Conservation (phyloP, 208 protist species). For the Vickermania ingenoplastis region DNA sequence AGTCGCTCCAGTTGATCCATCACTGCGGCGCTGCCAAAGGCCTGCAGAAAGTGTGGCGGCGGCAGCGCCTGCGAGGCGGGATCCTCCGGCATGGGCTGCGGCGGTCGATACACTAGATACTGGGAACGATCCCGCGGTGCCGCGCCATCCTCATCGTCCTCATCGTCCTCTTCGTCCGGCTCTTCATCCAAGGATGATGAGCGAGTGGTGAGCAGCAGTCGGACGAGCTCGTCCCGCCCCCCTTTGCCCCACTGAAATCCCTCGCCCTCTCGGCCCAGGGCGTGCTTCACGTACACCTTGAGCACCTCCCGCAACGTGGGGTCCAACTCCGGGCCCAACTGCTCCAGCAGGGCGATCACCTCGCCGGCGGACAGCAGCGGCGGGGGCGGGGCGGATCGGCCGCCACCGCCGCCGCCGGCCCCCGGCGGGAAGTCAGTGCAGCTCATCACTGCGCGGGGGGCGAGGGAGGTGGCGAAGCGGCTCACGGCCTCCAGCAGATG, state of each 20-base stretch:
- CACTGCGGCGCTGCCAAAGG: constrained; percentile 11
- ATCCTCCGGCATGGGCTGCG: not conserved
- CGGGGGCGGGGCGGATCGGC: not conserved
- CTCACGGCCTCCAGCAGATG: too few species aligned
- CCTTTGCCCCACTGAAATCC: not conserved
- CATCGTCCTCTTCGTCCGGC: not conserved
- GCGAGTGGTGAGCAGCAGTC: not conserved
- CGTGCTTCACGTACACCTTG: not conserved
- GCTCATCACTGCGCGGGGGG: too few species aligned
- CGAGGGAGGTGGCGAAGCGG: too few species aligned
- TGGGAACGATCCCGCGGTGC: not conserved
- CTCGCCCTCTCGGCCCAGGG: not conserved
- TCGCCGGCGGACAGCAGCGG: not conserved
- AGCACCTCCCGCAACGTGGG: constrained; percentile 1
- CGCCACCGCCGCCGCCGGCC: not conserved
- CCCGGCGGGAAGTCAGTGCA: too few species aligned
- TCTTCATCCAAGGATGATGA: not conserved
- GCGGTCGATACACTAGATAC: not conserved
- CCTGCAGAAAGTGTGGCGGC: constrained; percentile 6
- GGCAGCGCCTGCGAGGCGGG: not conserved
- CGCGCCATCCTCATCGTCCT: constrained; percentile 2
- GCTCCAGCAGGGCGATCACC: not conserved
- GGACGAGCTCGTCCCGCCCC: not conserved
- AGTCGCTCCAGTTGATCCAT: constrained; percentile 46
- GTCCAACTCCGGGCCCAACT: not conserved